These are phyloP conservation scores for Paralagenidium karlingii DNA, from an alignment of 352 stramenopile genomes.

Conservation along the genomic window DNA sequence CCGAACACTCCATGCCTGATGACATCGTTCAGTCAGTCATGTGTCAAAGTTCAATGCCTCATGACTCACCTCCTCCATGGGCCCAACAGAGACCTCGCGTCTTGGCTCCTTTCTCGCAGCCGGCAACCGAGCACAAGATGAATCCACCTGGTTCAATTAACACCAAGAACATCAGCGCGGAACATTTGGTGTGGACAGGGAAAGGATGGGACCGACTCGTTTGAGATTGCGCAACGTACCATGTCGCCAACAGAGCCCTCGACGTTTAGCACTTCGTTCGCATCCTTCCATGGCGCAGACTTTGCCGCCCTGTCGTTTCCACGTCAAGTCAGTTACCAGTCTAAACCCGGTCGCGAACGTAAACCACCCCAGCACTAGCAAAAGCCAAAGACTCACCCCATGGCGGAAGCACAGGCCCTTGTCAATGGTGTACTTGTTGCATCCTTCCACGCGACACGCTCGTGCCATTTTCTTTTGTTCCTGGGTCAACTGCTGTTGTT, in stretches of 20 bases:
- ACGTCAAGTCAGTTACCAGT: no score
- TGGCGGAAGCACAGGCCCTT: constrained; percentile 28
- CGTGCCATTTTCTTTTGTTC: constrained; percentile 18
- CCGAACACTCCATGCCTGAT: constrained; percentile 10
- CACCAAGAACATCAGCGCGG: no score
- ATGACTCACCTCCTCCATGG: constrained; percentile 12
- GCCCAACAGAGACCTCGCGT: constrained; percentile 12
- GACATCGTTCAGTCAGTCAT: no score
- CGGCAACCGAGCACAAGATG: constrained; percentile 9
- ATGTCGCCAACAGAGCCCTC: constrained; percentile 7
- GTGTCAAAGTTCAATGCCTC: no score
- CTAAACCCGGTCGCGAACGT: not conserved
- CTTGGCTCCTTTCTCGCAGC: constrained; percentile 10
- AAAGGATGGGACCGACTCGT: no score
- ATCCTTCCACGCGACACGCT: constrained; percentile 19
- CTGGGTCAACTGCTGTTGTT: no score
- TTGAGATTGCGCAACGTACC: no score
- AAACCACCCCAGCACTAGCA: no score
- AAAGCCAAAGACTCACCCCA: constrained; percentile 10
- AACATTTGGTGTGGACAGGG: no score
- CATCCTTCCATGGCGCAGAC: constrained; percentile 1
- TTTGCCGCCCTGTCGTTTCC: no score
- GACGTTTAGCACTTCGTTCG: constrained; percentile 1
- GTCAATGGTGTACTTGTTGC: constrained; percentile 35
- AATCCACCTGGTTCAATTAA: no score